Evolutionary conservation across 2,329 filamentous ascomycete genomes (phyloP), one percentile per base, ranked within the genome.

Genomic region (Epichloe coenophiala): DNA sequence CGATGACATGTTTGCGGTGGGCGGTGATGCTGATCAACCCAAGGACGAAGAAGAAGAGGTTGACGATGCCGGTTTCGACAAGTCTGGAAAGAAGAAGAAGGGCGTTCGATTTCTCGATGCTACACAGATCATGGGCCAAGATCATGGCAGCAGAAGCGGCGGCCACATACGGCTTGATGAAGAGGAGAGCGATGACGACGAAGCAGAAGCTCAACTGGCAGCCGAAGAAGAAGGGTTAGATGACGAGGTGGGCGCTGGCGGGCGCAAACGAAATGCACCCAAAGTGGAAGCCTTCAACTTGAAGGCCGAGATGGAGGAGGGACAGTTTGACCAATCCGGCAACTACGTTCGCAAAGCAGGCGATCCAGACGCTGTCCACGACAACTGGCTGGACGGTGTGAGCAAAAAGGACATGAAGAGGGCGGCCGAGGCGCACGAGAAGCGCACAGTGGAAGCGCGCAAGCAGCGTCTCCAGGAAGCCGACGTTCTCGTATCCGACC

Each of bases 231-330:
- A 86, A 54, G 86, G 81, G 17, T 63, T 95, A 15, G 93, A 96
- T 58, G 84, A 90, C 50, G 93, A 98, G 65, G 74, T 98, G 5
- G 93, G 93, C 2, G 84, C 88, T 1, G 93, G 93, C 13, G 86
- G 86, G 2, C 84, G 94, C 59, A 97, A 96, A 71, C 86, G 83
- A 60, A 88, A 96, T 65, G 93, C 93, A 2, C 93, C 93, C 2
- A 88, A 93, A 64, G 77, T 98, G 5, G 93, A 97, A 65, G 91
- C 91, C 3, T 98, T 98, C 75, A 97, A 98, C 63, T 86, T 98
- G 75, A 81, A 80, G 53, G 72, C 79, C 12, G 93, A 98, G 66
- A 83, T 94, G 65, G 89, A 97, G 61, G 91, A 97, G 58, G 93
- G 93, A 1, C 78, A 82, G 11, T 98, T 96, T 60, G 93, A 98